Evolutionary conservation across 2,329 filamentous ascomycete species (phyloP).

Genomic region (Fusarium multiceps): DNA sequence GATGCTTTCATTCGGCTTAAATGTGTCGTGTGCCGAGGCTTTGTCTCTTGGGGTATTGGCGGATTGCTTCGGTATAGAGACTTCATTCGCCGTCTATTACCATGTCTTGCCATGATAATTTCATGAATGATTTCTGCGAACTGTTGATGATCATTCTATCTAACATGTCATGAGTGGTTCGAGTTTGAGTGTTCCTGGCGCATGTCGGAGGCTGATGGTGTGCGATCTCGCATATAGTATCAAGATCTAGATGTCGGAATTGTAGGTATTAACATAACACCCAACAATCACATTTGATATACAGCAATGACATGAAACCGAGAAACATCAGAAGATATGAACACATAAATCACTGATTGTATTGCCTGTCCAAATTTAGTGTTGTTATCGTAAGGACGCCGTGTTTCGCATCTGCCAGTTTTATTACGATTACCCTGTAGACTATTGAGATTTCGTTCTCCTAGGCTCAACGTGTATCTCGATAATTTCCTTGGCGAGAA

Average conservation of each 20-base stretch:
- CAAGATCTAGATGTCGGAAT: not conserved
- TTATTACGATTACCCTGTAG: not conserved
- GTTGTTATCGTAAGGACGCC: not conserved
- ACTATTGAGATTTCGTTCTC: not conserved
- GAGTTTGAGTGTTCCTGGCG: not conserved
- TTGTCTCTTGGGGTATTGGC: constrained; percentile 32
- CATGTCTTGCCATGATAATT: not conserved
- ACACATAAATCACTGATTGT: not conserved
- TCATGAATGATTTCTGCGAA: not conserved
- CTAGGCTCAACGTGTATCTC: no score
- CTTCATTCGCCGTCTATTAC: not conserved
- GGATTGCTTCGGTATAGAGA: constrained; percentile 45
- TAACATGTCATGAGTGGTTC: not conserved
- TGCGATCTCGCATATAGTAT: not conserved
- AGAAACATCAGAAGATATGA: not conserved
- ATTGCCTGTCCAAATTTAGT: not conserved
- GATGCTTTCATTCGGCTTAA: constrained; percentile 41
- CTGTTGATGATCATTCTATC: not conserved
- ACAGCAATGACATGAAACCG: not conserved
- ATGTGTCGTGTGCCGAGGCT: constrained; percentile 29
- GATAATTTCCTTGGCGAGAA: no score
- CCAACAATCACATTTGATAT: not conserved
- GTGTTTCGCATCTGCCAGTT: not conserved
- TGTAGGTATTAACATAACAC: not conserved
- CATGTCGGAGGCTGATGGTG: not conserved